Evolutionary conservation across 495 filamentous ascomycete species (phyloP), one percentile per base, ranked within the genome.

Genomic region (Aspergillus ostianus): DNA sequence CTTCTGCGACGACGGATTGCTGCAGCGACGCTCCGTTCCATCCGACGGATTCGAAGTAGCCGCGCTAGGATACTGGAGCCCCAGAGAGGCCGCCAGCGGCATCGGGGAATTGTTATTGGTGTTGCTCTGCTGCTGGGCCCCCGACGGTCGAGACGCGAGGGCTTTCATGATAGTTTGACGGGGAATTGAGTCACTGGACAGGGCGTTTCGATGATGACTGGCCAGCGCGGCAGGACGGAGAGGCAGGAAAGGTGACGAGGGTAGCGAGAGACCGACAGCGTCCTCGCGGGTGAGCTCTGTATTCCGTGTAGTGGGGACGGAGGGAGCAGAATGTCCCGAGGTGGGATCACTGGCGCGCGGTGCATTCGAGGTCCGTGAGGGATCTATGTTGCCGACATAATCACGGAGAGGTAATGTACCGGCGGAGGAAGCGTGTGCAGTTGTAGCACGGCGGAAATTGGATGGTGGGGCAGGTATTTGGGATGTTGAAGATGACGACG

Each of bases 111-210:
- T 21, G 23, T 78, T 80, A 56, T 84, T 86, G 60, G 82, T 81
- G 66, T 74, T 84, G 36, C 58, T 52, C 0, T 19, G 7, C 1
- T 49, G 18, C 21, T 17, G 9, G 17, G 23, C 18, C n/a, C 69
- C 60, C 47, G 85, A 85, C 20, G 85, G 81, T 30, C 87, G 82
- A 18, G 91, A 91, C 41, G 89, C 90, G 55, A 95, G 73, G n/a
- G 91, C 90, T 68, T 94, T 93, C 76, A 94, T 85, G 67, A 97
- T 87, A 21, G 90, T 93, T 73, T 93, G 92, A 26, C 87, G 85
- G 23, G 91, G 90, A 58, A 93, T 82, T 30, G 85, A 83, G 62
- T 91, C 88, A 59, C 86, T 81, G 13, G 89, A 89, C 46, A 85
- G 76, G 10, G 83, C 77, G 78, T 81, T 86, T 68, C 84, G 86